Percentiles rank a stretch among this genome's conserved stretches.
phyloP scores from a whole-genome alignment of 2,329 filamentous ascomycete species.

The Coniochaeta ligniaria region DNA sequence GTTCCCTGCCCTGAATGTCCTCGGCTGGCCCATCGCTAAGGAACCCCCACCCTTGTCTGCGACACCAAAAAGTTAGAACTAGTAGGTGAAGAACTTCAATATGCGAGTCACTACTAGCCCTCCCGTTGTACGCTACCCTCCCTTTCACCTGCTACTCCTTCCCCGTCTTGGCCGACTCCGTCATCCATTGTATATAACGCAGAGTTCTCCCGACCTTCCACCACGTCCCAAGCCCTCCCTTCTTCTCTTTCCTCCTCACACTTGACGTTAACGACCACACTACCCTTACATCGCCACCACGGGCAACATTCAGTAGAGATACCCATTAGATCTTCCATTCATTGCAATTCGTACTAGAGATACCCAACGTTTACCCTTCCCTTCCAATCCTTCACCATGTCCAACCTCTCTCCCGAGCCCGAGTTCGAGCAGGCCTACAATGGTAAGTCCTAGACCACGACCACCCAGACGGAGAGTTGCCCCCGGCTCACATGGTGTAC shows the following conservation, averaged over 20 bases:
- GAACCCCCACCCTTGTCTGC: background rate
- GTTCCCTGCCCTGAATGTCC: background rate
- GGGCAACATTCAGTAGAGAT: background rate
- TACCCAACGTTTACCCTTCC: background rate
- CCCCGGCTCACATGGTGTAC: background rate
- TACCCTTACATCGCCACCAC: background rate
- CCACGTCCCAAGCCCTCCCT: background rate
- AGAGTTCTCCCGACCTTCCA: background rate
- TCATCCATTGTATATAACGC: background rate
- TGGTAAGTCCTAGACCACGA: slow-evolving; percentile 45
- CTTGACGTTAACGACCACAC: background rate
- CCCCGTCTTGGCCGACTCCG: background rate
- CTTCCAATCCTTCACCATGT: slow-evolving; percentile 48
- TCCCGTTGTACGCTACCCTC: background rate
- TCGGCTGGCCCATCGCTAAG: background rate
- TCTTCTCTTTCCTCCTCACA: background rate
- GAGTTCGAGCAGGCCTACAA: slow-evolving; percentile 99
- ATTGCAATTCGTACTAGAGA: background rate
- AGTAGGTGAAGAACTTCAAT: background rate
- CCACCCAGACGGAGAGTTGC: background rate
- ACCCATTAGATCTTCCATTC: background rate
- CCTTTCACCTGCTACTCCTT: background rate
- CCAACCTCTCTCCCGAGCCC: slow-evolving; percentile 79
- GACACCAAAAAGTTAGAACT: background rate
- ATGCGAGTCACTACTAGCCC: background rate